Evolutionary conservation across 1,284 basidiomycete species (phyloP).

Genomic region (Ganoderma leucocontextum): DNA sequence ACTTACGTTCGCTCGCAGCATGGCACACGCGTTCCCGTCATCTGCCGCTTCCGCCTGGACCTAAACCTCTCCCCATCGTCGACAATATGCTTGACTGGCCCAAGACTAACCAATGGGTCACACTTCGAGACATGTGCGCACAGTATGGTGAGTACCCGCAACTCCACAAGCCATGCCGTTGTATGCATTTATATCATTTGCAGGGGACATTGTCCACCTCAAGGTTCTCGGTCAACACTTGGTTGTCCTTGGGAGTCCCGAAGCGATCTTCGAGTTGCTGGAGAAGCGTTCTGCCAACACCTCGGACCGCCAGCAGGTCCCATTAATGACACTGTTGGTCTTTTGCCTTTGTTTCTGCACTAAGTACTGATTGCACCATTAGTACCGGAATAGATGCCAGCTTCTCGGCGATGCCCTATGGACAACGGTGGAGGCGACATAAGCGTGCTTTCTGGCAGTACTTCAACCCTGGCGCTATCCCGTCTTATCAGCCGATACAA

Average conservation of each 20-base stretch:
- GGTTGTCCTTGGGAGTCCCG: constrained; percentile 2
- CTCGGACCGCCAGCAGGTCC: background rate
- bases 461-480: constrained; percentile 13
- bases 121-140: constrained; percentile 13
- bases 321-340: background rate
- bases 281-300: constrained; percentile 5
- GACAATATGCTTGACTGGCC: constrained; percentile 16
- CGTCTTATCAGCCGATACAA: constrained; percentile 11
- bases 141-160: constrained; percentile 2
- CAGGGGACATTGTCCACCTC: constrained; percentile 10
- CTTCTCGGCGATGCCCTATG: constrained; percentile 18
- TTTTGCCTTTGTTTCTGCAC: background rate
- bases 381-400: constrained; percentile 16
- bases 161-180: background rate
- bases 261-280: background rate
- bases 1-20: background rate
- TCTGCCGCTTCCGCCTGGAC: constrained; percentile 10
- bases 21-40: constrained; percentile 8
- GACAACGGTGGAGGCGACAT: constrained; percentile 20
- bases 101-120: background rate
- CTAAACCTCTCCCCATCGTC: constrained; percentile 4
- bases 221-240: constrained; percentile 5
- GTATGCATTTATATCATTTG: background rate
- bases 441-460: constrained; percentile 24
- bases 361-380: background rate